phyloP scores from a whole-genome alignment of 805 yeast genomes.

The Grigorovia jiainica region DNA sequence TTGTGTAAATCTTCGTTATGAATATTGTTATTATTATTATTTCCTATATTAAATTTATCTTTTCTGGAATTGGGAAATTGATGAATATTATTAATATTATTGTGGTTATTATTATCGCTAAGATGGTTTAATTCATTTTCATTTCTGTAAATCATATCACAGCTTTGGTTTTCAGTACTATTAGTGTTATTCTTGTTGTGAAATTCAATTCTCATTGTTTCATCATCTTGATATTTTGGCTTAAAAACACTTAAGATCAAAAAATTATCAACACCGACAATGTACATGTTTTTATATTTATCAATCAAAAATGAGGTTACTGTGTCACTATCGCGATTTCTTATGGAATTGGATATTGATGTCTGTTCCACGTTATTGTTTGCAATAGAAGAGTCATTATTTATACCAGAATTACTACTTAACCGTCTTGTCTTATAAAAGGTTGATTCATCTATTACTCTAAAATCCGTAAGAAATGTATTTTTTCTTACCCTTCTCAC shows the following conservation, averaged over 20 bases:
- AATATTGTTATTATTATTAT: background rate
- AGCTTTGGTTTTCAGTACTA: too few species aligned
- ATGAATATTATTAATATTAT: background rate
- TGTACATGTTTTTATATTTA: slow-evolving; percentile 17
- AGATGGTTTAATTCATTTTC: too few species aligned
- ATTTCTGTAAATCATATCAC: too few species aligned
- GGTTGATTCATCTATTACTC: slow-evolving; percentile 2
- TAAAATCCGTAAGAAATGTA: slow-evolving; percentile 16
- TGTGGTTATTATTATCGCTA: background rate
- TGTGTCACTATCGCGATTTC: slow-evolving; percentile 2
- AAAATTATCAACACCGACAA: slow-evolving; percentile 16
- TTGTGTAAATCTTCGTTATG: background rate
- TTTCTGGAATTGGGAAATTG: background rate
- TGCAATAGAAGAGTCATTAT: background rate
- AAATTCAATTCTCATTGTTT: slow-evolving; percentile 12
- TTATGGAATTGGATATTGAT: background rate
- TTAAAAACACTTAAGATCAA: slow-evolving; percentile 13
- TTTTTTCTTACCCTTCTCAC: slow-evolving; percentile 13
- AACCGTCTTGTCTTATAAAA: background rate
- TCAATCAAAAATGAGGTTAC: slow-evolving; percentile 19
- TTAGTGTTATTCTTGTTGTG: background rate
- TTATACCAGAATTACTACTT: background rate
- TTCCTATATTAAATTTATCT: too few species aligned
- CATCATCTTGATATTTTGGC: slow-evolving; percentile 18
- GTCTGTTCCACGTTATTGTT: background rate